These are phyloP conservation scores for Cryptococcus sp. DNA, from an alignment of 1,284 basidiomycete species.

Conservation along the genomic window DNA sequence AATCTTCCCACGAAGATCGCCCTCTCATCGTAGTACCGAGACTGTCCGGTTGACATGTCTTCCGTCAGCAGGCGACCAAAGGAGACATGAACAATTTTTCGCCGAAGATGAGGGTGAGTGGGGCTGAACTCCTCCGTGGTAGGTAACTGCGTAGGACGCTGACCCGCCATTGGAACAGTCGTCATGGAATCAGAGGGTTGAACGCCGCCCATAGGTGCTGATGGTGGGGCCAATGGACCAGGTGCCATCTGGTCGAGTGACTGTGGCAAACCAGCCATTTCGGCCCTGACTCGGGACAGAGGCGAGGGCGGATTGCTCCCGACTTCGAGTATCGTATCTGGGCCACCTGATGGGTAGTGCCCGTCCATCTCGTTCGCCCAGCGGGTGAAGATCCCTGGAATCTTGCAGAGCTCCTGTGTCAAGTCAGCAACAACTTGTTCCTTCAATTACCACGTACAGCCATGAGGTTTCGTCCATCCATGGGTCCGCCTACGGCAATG, in stretches of 20 bases:
- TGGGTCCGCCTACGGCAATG: slow-evolving; percentile 15
- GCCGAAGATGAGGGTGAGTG: slow-evolving; percentile 16
- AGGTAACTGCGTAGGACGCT: neutral
- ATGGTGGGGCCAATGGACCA: no score
- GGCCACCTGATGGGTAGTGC: slow-evolving; percentile 5
- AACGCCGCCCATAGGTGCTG: no score
- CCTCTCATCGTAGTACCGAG: slow-evolving; percentile 31
- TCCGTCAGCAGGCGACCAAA: slow-evolving; percentile 28
- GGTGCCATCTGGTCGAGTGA: no score
- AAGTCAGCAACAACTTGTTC: neutral
- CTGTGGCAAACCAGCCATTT: neutral
- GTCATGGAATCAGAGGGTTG: no score
- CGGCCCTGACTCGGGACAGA: slow-evolving; percentile 5
- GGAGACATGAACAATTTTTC: slow-evolving; percentile 24
- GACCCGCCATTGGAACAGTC: neutral
- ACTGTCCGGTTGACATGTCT: slow-evolving; percentile 13
- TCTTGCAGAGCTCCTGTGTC: slow-evolving; percentile 22
- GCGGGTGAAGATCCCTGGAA: slow-evolving; percentile 33
- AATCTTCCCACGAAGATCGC: slow-evolving; percentile 40
- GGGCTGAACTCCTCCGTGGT: neutral
- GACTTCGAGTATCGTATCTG: neutral
- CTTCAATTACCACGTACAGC: neutral
- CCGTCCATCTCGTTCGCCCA: slow-evolving; percentile 28
- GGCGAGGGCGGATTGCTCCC: slow-evolving; percentile 2
- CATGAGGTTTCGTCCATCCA: slow-evolving; percentile 16